Evolutionary conservation across 108 stramenopile genomes (phyloP).

Genomic region (Nannochloropsis salina): DNA sequence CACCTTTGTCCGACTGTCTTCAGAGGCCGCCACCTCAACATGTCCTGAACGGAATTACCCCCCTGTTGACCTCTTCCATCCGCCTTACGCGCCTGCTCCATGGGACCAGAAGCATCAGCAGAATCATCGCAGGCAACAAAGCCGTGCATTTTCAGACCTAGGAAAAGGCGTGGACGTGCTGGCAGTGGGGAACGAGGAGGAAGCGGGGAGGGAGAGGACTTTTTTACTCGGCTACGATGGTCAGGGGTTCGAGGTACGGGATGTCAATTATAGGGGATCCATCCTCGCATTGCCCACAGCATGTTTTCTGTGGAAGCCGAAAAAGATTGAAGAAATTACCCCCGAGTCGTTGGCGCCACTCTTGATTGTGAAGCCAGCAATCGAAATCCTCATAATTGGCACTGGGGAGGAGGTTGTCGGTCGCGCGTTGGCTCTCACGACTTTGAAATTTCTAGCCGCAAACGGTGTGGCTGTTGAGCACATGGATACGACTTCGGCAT

Average conservation of each 20-base stretch:
- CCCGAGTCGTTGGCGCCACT: neutral
- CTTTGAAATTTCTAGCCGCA: conserved; percentile 25
- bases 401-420: neutral
- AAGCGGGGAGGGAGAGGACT: neutral
- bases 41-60: too few relatives aligned
- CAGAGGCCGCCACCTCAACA: too few relatives aligned
- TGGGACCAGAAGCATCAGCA: neutral
- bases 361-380: neutral
- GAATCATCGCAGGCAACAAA: neutral
- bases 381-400: neutral
- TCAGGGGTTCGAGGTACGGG: conserved; percentile 1
- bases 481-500: conserved; percentile 44
- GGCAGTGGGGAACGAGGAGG: neutral
- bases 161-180: neutral
- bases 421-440: neutral
- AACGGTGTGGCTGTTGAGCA: conserved; percentile 33
- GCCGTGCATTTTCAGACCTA: neutral
- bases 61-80: too few relatives aligned
- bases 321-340: neutral
- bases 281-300: conserved; percentile 5
- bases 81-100: too few relatives aligned
- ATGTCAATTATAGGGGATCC: conserved; percentile 9
- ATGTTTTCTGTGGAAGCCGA: neutral
- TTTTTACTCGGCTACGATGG: neutral
- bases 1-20: too few relatives aligned